phyloP scores from a whole-genome alignment of 1,284 basidiomycete species.

The Ceratobasidium papillatum region DNA sequence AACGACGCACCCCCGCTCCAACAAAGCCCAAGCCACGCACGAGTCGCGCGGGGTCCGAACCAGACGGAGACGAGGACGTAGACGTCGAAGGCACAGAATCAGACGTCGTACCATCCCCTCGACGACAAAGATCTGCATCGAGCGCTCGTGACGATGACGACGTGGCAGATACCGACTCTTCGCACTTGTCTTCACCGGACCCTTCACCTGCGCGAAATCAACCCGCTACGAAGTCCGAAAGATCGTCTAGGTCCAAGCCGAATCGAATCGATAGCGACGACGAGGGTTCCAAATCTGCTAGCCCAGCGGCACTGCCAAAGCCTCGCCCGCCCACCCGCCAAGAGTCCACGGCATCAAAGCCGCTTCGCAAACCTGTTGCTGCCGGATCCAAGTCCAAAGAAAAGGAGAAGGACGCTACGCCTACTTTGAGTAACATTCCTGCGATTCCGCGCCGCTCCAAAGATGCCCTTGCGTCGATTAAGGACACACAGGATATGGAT shows the following conservation, averaged over 20 bases:
- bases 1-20: slow-evolving; percentile 13
- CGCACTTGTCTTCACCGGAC: slow-evolving; percentile 4
- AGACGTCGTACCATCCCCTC: not conserved
- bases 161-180: slow-evolving; percentile 1
- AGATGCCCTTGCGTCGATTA: slow-evolving; percentile 16
- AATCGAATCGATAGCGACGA: slow-evolving; percentile 30
- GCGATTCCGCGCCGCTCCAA: slow-evolving; percentile 25
- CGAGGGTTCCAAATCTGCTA: not conserved
- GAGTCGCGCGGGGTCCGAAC: not conserved
- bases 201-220: slow-evolving; percentile 10
- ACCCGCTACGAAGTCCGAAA: not conserved
- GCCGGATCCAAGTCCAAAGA: slow-evolving; percentile 20
- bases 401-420: not conserved
- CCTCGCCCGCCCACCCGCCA: slow-evolving; percentile 20
- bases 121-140: not conserved
- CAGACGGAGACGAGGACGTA: slow-evolving; percentile 1
- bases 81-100: slow-evolving; percentile 22
- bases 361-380: slow-evolving; percentile 27
- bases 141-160: slow-evolving; percentile 13
- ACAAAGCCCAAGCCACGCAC: not conserved
- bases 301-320: not conserved
- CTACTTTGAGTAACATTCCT: slow-evolving; percentile 15
- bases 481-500: slow-evolving; percentile 37
- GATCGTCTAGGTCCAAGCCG: not conserved
- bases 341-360: slow-evolving; percentile 3